Evolutionary conservation across 768 basidiomycete genomes (phyloP), one percentile per base, ranked within the genome.

Genomic region (Cystofilobasidium capitatum): DNA sequence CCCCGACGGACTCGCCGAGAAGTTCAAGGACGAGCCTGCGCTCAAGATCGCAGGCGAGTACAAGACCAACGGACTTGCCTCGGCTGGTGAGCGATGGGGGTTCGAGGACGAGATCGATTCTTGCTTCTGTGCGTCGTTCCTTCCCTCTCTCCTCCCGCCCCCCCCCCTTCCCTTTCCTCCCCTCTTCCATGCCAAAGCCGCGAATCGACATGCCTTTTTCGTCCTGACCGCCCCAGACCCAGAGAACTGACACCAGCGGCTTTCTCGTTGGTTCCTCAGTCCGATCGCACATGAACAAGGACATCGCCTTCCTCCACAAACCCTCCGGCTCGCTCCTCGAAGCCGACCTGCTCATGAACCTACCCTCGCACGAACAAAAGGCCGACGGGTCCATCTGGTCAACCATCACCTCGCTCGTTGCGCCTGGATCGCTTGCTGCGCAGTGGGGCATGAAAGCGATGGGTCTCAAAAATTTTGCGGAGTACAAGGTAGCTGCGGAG

Each of bases 331-430:
- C 86, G 0, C 78, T 93, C 54, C 82, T 93, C 55, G 81, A 87
- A 75, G 91, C 88, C 2, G 91, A 96, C 75, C 79, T 93, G 51
- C 75, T 93, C 3, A 83, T 90, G 79, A 92, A 92, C 78, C 79
- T 93, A 16, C 89, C 90, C 0, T 79, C 83, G 5, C 85, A 75
- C 2, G 90, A 91, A 31, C 51, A 55, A 33, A 55, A 55, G 51
- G 51, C 51, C 51, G 51, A 55, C 31, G 51, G 51, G 4, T 8
- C 29, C 29, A 29, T 55, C 51, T 55, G 51, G 51, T 12, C 51
- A 13, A 55, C 29, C 14, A 31, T 55, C 5, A 55, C 51, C 12
- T 55, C 51, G 51, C 51, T 55, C 29, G 51, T 55, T 31, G 51
- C 29, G 26, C 51, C 51, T 1, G 51, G 51, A 2, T 12, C 29